Conservation (phyloP, 1,284 basidiomycete genomes). For the Phaffia rhodozyma region DNA sequence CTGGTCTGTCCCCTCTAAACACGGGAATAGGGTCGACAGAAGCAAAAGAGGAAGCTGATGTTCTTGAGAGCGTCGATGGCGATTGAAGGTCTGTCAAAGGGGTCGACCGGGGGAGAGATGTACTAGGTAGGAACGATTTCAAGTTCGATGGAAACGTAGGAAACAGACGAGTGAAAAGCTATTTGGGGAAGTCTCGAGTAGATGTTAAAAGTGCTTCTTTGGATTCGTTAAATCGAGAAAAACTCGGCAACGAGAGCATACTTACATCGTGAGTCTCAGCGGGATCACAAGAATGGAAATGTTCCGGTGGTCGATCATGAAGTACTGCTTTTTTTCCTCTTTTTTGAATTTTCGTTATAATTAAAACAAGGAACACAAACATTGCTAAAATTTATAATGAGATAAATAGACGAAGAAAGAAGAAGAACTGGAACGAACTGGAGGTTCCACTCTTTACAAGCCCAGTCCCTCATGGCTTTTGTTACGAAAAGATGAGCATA, state of each 20-base stretch:
- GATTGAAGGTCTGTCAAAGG: slow-evolving; percentile 43
- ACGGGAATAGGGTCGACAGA: slow-evolving; percentile 30
- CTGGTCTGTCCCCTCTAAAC: slow-evolving; percentile 56
- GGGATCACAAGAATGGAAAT: slow-evolving; percentile 58
- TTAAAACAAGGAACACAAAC: slow-evolving; percentile 16
- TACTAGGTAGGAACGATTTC: slow-evolving; percentile 31
- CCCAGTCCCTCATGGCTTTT: slow-evolving; percentile 61
- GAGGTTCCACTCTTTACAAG: slow-evolving; percentile 63
- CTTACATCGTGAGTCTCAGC: slow-evolving; percentile 61
- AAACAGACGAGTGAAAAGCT: slow-evolving; percentile 49
- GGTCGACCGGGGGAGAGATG: slow-evolving; percentile 39
- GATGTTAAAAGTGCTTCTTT: slow-evolving; percentile 25
- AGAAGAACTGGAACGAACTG: slow-evolving; percentile 43
- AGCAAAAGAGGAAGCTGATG: slow-evolving; percentile 29
- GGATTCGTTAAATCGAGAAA: no score
- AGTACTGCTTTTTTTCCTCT: slow-evolving; percentile 69
- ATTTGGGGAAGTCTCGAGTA: not conserved
- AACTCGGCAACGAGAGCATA: no score
- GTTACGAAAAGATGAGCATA: slow-evolving; percentile 93
- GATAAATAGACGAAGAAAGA: slow-evolving; percentile 13
- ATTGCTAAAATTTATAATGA: slow-evolving; percentile 10
- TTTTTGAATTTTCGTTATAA: slow-evolving; percentile 9
- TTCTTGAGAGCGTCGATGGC: slow-evolving; percentile 13
- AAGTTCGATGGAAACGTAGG: slow-evolving; percentile 25
- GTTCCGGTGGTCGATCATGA: slow-evolving; percentile 73